Evolutionary conservation across 2,329 filamentous ascomycete genomes (phyloP).

Genomic region (Zymoseptoria pseudotritici): DNA sequence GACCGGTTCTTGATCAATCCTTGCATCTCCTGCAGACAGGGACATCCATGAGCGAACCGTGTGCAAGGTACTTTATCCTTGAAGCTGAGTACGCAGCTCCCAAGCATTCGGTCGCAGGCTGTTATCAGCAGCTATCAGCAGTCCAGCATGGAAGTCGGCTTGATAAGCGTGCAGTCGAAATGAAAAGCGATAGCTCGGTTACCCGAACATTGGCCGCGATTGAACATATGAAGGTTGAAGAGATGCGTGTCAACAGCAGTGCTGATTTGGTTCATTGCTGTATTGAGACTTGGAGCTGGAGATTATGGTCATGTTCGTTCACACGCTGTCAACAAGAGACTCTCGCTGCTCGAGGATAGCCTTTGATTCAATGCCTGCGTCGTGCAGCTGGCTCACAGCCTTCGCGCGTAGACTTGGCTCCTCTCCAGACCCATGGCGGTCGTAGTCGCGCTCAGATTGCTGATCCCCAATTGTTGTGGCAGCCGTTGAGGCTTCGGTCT

Average conservation of each 20-base stretch:
- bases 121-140: not conserved
- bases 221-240: not conserved
- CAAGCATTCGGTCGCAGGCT: not conserved
- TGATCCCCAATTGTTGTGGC: not conserved
- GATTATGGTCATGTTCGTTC: not conserved
- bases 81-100: not conserved
- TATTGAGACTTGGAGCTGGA: not conserved
- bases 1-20: not conserved
- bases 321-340: not conserved
- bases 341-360: not conserved
- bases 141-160: not conserved
- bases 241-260: not conserved
- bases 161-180: not conserved
- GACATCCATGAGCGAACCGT: not conserved
- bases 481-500: not conserved
- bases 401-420: not conserved
- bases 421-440: not conserved
- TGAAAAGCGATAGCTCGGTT: not conserved
- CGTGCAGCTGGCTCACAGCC: not conserved
- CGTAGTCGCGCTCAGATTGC: not conserved
- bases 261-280: not conserved
- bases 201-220: not conserved
- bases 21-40: not conserved
- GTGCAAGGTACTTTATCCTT: not conserved
- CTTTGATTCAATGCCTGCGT: not conserved